Conservation (phyloP, 2,329 filamentous ascomycete genomes). For the Zymoseptoria pseudotritici region DNA sequence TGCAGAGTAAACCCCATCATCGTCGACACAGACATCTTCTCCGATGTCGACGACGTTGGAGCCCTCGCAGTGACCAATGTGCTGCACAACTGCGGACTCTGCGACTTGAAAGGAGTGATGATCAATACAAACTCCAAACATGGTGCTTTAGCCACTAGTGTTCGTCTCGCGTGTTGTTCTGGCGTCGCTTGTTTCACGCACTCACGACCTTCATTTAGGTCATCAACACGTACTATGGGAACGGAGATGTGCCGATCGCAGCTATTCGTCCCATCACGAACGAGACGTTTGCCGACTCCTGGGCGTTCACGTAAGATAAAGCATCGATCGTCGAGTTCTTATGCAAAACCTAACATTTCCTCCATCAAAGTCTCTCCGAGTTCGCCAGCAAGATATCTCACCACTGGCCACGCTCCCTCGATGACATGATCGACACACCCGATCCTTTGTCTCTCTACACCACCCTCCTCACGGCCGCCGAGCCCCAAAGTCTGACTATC, state of each 20-base stretch:
- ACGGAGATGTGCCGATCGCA: conserved; percentile 14
- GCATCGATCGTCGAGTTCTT: background rate
- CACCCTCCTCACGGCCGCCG: conserved; percentile 4
- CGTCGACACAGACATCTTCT: conserved; percentile 18
- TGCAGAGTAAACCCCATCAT: conserved; percentile 41
- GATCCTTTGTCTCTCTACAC: conserved; percentile 11
- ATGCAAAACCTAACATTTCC: background rate
- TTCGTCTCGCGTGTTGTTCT: background rate
- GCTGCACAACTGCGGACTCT: conserved; percentile 15
- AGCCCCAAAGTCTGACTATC: conserved; percentile 10
- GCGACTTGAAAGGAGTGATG: conserved; percentile 13
- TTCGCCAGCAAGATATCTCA: conserved; percentile 15
- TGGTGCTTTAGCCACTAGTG: conserved; percentile 14
- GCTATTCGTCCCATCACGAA: conserved; percentile 15
- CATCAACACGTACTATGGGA: conserved; percentile 10
- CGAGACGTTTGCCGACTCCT: conserved; percentile 12
- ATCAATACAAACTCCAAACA: conserved; percentile 17
- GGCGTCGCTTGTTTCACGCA: background rate
- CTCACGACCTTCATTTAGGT: background rate
- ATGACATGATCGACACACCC: conserved; percentile 4
- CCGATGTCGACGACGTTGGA: conserved; percentile 19
- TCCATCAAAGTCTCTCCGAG: conserved; percentile 9
- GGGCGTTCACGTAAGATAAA: conserved; percentile 1
- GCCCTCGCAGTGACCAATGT: conserved; percentile 18
- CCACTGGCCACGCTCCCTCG: conserved; percentile 6